A percentile compares a stretch with the other conserved stretches of the same genome.
phyloP scores from a whole-genome alignment of 495 filamentous ascomycete species.

The Pyrenula aspistea region DNA sequence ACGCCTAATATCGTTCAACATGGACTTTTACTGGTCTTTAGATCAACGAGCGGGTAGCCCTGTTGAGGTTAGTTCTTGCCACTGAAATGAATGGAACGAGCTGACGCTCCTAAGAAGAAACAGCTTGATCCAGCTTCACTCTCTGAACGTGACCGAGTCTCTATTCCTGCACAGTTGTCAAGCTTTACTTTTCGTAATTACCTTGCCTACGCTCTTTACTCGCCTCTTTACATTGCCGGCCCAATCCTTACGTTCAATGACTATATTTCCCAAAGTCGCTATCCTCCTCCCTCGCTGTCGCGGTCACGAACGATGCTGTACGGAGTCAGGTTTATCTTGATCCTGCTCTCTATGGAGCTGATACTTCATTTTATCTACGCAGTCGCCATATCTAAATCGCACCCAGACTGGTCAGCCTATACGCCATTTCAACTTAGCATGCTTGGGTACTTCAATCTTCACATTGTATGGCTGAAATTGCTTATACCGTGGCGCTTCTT shows the following conservation, averaged over 20 bases:
- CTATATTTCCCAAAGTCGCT: slow-evolving; percentile 78
- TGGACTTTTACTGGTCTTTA: slow-evolving; percentile 92
- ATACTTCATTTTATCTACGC: slow-evolving; percentile 90
- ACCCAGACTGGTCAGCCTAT: slow-evolving; percentile 70
- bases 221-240: slow-evolving; percentile 83
- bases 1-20: slow-evolving; percentile 87
- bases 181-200: slow-evolving; percentile 79
- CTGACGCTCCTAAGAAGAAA: slow-evolving; percentile 90
- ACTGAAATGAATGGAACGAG: slow-evolving; percentile 6
- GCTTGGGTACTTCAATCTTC: slow-evolving; percentile 91
- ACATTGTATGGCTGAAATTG: slow-evolving; percentile 97
- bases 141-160: slow-evolving; percentile 77
- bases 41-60: slow-evolving; percentile 48
- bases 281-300: slow-evolving; percentile 56
- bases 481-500: slow-evolving; percentile 96
- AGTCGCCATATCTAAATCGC: slow-evolving; percentile 78
- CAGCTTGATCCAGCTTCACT: slow-evolving; percentile 76
- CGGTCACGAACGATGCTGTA: slow-evolving; percentile 59
- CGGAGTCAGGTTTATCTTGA: slow-evolving; percentile 68
- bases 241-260: slow-evolving; percentile 98
- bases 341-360: slow-evolving; percentile 83
- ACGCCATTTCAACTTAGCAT: slow-evolving; percentile 80
- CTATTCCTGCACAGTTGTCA: slow-evolving; percentile 52
- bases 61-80: slow-evolving; percentile 60
- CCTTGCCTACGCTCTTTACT: slow-evolving; percentile 77